Evolutionary conservation across 257 asterid species (phyloP).

Genomic region (Capsicum rhomboideum): DNA sequence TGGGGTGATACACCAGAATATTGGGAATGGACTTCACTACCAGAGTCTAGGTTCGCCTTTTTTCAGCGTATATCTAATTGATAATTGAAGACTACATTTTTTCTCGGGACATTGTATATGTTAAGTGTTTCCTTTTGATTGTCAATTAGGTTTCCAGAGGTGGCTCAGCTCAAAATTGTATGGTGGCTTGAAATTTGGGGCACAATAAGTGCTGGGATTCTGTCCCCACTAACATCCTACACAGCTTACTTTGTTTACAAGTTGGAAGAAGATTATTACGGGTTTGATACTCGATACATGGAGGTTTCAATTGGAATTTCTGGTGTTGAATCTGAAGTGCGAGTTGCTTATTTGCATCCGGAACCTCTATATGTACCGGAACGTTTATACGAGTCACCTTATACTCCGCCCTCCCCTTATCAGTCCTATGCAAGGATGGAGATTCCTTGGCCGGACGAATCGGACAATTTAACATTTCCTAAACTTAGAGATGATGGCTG

Average conservation of each 20-base stretch:
- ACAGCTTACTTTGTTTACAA: background rate
- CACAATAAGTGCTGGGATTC: background rate
- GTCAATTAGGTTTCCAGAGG: background rate
- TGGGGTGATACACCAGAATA: background rate
- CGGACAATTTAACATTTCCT: background rate
- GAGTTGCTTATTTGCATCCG: background rate
- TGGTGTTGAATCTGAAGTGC: background rate
- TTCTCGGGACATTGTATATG: background rate
- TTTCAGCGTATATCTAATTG: background rate
- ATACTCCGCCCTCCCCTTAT: too few species aligned
- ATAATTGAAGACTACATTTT: background rate
- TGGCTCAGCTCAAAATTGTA: background rate
- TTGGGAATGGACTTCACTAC: slow-evolving; percentile 2
- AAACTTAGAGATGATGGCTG: background rate
- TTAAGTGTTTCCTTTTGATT: background rate
- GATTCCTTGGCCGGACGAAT: background rate
- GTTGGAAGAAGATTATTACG: background rate
- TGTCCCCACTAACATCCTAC: background rate
- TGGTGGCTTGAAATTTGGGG: background rate
- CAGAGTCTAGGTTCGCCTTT: slow-evolving; percentile 8
- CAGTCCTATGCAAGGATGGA: background rate
- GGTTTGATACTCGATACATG: background rate
- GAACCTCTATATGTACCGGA: too few species aligned
- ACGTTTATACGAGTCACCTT: too few species aligned
- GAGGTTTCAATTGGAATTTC: background rate